Evolutionary conservation across 2,329 filamentous ascomycete species (phyloP), one percentile per base, ranked within the genome.

Genomic region (Amylocarpus encephaloides): DNA sequence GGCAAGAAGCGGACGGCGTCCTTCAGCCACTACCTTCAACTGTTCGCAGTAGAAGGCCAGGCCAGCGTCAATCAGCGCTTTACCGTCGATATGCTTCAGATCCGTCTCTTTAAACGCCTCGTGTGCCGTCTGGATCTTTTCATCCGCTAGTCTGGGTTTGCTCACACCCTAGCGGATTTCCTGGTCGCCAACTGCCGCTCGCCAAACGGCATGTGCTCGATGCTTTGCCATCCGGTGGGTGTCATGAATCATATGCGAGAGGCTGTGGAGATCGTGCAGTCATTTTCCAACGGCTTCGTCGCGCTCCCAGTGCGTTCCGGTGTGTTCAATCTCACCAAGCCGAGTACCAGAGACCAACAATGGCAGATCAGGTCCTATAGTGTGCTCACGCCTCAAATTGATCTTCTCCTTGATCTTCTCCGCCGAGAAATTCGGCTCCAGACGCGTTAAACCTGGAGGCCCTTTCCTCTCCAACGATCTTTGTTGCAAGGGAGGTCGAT

Each of bases 71-170:
- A 38, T 38, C 35, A 56, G 45, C 33, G 38, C 34, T 33, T 52
- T 26, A 46, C 36, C 26, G 41, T 50, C 18, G 4, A 49, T 36
- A 47, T 16, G 2, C 9, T 16, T 49, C 15, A 50, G 29, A 43
- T 54, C 41, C 10, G 15, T n/a, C 6, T 43, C 44, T 26, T 48
- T 46, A 7, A 54, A 43, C 36, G 42, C 15, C 19, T 49, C 45
- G 22, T 49, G 26, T 26, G 34, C 41, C 3, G n/a, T 43, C 15
- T 35, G 22, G 22, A 54, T 32, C 16, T 46, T 54, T 40, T 44
- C 49, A 10, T 54, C 43, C 18, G 51, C 18, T 9, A 54, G 39
- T 40, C 51, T 47, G 6, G 49, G 48, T 34, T 54, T 54, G 29
- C 35, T 54, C 15, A 34, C 36, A 10, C 51, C 48, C 34, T 51